These are phyloP conservation scores for Ogataea salicorniae DNA, from an alignment of 805 yeast species.

Conservation along the genomic window DNA sequence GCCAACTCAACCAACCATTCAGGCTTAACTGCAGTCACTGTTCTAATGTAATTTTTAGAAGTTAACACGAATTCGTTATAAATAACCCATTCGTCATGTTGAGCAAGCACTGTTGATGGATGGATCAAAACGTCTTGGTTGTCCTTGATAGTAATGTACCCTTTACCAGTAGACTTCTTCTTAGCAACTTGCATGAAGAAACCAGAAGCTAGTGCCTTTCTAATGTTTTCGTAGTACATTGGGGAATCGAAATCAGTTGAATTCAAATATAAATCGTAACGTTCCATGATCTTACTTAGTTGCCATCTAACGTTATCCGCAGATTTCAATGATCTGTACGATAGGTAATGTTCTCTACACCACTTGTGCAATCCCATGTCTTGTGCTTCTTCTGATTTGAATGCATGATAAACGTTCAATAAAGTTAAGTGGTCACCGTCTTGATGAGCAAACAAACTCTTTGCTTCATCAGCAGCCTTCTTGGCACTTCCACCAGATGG, in stretches of 20 bases:
- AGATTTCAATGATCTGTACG: slow-evolving; percentile 74
- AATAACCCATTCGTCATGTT: slow-evolving; percentile 87
- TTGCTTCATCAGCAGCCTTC: slow-evolving; percentile 87
- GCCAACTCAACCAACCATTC: slow-evolving; percentile 88
- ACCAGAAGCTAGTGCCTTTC: slow-evolving; percentile 86
- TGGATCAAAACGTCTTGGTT: slow-evolving; percentile 93
- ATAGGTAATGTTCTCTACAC: slow-evolving; percentile 88
- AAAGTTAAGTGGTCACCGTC: slow-evolving; percentile 94
- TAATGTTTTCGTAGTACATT: slow-evolving; percentile 66
- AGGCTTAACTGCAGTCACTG: slow-evolving; percentile 85
- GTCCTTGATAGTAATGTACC: slow-evolving; percentile 89
- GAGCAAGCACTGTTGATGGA: slow-evolving; percentile 87
- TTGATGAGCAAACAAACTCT: slow-evolving; percentile 81
- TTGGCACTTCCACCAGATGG: slow-evolving; percentile 82
- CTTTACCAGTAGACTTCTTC: slow-evolving; percentile 73
- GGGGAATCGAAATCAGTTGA: slow-evolving; percentile 64
- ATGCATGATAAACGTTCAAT: slow-evolving; percentile 82
- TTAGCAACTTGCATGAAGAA: slow-evolving; percentile 98
- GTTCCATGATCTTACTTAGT: slow-evolving; percentile 76
- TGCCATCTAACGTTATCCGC: slow-evolving; percentile 88
- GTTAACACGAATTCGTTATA: slow-evolving; percentile 95
- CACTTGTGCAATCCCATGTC: slow-evolving; percentile 66
- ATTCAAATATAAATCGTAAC: slow-evolving; percentile 66
- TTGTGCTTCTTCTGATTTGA: slow-evolving; percentile 67
- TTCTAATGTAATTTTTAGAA: slow-evolving; percentile 87